These are phyloP conservation scores for Castanopsis chinensis DNA, from an alignment of 306 rosid genomes.

Conservation along the genomic window DNA sequence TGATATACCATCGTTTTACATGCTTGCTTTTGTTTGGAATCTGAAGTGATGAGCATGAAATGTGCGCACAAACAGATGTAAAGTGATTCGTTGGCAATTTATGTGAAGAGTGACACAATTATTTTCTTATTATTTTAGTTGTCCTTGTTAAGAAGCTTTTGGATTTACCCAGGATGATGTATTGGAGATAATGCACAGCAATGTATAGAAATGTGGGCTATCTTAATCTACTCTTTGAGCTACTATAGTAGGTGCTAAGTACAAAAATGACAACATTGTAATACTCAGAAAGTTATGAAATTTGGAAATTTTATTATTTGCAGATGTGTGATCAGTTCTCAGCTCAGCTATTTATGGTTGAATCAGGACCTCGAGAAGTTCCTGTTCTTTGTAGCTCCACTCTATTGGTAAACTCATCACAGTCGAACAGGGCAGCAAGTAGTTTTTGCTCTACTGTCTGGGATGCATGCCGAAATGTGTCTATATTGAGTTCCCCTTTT, in stretches of 20 bases:
- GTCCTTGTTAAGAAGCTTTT: neutral
- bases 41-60: neutral
- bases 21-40: neutral
- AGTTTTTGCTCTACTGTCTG: constrained; percentile 27
- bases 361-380: constrained; percentile 13
- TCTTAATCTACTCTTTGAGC: no score
- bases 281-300: neutral
- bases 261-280: neutral
- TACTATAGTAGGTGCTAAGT: neutral
- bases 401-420: constrained; percentile 4
- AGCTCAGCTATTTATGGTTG: constrained; percentile 9
- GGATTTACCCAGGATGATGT: no score
- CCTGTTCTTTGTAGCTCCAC: constrained; percentile 32
- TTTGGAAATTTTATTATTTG: constrained; percentile 1
- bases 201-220: no score
- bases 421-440: constrained; percentile 3
- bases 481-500: constrained; percentile 26
- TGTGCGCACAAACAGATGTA: neutral
- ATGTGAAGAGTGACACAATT: neutral
- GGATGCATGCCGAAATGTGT: constrained; percentile 26
- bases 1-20: neutral
- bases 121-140: neutral
- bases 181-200: no score
- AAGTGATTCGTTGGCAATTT: neutral
- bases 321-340: constrained; percentile 32